Percentiles rank a stretch among this genome's conserved stretches.
These are phyloP conservation scores for Endocarpon pusillum DNA, from an alignment of 495 filamentous ascomycete species.

Conservation along the genomic window DNA sequence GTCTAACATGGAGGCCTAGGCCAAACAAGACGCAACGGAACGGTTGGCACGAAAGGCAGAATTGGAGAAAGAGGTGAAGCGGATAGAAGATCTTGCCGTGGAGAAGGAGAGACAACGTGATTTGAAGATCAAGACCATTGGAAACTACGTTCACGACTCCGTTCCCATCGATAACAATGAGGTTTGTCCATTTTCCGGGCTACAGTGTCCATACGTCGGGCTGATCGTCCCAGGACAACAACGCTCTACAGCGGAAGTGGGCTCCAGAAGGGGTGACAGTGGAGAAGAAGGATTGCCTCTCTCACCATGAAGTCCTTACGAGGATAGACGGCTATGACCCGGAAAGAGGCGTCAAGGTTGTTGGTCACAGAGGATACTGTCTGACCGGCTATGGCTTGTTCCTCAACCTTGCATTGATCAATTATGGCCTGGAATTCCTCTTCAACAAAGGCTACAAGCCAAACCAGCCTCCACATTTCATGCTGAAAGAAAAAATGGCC, in stretches of 20 bases:
- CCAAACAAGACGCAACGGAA: conserved; percentile 67
- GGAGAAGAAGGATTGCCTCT: conserved; percentile 56
- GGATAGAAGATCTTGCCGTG: conserved; percentile 49
- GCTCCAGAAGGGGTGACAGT: conserved; percentile 51
- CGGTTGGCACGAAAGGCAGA: conserved; percentile 57
- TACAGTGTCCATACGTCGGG: not conserved
- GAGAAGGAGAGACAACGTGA: conserved; percentile 59
- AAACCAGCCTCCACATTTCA: conserved; percentile 87
- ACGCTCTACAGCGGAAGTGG: conserved; percentile 60
- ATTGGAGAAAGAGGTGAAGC: conserved; percentile 66
- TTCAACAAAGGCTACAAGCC: conserved; percentile 61
- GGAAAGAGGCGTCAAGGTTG: conserved; percentile 83
- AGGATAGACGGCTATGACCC: conserved; percentile 85
- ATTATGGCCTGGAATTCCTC: conserved; percentile 86
- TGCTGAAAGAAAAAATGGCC: conserved; percentile 93
- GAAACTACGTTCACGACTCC: conserved; percentile 83
- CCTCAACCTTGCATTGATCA: conserved; percentile 78
- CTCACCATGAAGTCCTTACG: conserved; percentile 86
- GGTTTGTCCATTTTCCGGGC: conserved; percentile 18
- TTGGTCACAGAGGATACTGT: conserved; percentile 91
- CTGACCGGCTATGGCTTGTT: conserved; percentile 82
- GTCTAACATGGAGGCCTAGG: conserved; percentile 24
- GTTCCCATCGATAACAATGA: conserved; percentile 88
- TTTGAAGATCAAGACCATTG: conserved; percentile 66
- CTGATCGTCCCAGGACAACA: conserved; percentile 46